Conservation (phyloP, 1,284 basidiomycete genomes). For the Schizophyllum commune region DNA sequence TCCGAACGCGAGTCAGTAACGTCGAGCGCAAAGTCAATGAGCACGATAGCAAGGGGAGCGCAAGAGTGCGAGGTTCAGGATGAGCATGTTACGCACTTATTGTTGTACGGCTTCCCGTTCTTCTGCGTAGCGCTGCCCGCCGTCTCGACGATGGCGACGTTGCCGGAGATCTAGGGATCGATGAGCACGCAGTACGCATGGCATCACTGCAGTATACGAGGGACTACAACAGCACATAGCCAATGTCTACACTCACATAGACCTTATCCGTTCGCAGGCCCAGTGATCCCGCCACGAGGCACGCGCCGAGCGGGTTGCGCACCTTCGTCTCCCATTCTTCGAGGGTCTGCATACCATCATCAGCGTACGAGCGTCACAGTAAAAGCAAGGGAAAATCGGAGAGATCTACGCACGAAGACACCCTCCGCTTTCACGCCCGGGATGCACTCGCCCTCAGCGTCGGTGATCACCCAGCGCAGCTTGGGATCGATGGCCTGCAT, state of each 20-base stretch:
- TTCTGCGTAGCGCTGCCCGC: neutral
- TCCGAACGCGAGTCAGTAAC: neutral
- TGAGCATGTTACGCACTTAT: neutral
- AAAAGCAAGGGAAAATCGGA: neutral
- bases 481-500: neutral
- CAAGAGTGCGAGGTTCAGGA: no score
- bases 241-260: no score
- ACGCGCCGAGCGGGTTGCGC: neutral
- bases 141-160: constrained; percentile 3
- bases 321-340: neutral
- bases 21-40: no score
- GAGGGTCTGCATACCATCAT: neutral
- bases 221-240: no score
- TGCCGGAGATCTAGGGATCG: neutral
- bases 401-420: neutral
- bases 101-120: constrained; percentile 3
- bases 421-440: neutral
- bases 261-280: neutral
- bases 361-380: neutral
- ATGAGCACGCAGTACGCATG: neutral
- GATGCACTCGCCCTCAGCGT: neutral
- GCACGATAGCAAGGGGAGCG: no score
- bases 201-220: neutral
- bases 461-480: constrained; percentile 1
- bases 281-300: neutral